Conservation (phyloP, 805 yeast species). For the Metschnikowia orientalis region DNA sequence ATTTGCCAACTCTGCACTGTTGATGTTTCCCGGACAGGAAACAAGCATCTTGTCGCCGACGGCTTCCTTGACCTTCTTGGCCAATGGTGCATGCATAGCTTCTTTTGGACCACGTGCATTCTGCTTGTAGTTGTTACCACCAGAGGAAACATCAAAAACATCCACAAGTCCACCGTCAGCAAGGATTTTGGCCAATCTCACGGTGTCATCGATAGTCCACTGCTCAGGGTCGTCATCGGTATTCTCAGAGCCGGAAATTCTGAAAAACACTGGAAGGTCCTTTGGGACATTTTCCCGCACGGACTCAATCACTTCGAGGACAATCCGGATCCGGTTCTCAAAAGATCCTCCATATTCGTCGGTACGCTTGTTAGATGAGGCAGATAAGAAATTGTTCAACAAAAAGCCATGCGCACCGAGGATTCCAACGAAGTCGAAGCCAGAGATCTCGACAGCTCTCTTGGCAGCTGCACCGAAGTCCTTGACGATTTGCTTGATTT, state of each 20-base stretch:
- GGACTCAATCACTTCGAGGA: constrained; percentile 48
- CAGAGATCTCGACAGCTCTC: constrained; percentile 27
- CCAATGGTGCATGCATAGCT: constrained; percentile 15
- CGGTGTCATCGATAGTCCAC: constrained; percentile 45
- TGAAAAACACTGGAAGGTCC: constrained; percentile 43
- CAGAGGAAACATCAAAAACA: constrained; percentile 53
- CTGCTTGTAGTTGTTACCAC: constrained; percentile 38
- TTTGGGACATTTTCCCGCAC: constrained; percentile 36
- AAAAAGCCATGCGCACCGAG: constrained; percentile 41
- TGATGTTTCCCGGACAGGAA: constrained; percentile 47
- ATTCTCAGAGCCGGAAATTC: constrained; percentile 46
- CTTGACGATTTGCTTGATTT: constrained; percentile 11
- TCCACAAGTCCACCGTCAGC: constrained; percentile 42
- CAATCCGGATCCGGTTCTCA: constrained; percentile 39
- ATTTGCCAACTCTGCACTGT: constrained; percentile 11
- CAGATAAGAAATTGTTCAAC: constrained; percentile 37
- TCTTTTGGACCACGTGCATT: constrained; percentile 3
- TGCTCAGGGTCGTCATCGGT: constrained; percentile 30
- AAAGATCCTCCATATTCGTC: constrained; percentile 44
- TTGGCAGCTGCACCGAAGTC: constrained; percentile 9
- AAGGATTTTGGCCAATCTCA: constrained; percentile 35
- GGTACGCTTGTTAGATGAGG: constrained; percentile 31
- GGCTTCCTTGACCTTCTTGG: constrained; percentile 40
- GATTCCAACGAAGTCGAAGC: constrained; percentile 40
- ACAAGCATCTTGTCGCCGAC: constrained; percentile 41